Conservation (phyloP, 2,329 filamentous ascomycete species). For the Hysterium pulicare region DNA sequence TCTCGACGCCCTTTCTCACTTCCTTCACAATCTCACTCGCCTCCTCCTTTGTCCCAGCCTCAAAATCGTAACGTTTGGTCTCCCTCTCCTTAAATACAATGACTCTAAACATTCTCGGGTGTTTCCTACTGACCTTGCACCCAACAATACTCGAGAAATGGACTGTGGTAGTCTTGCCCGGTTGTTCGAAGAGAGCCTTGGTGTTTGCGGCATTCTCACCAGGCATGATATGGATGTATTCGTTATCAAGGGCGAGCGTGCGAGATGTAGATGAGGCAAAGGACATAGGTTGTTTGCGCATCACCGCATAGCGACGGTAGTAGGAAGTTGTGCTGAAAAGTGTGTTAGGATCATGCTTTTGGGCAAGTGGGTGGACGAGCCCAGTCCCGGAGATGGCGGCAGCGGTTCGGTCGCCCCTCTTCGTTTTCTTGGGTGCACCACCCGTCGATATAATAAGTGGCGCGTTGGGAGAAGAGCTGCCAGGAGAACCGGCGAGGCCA, state of each 20-base stretch:
- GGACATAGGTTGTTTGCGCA: slow-evolving; percentile 78
- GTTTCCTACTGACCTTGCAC: slow-evolving; percentile 75
- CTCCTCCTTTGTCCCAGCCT: slow-evolving; percentile 68
- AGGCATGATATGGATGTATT: slow-evolving; percentile 84
- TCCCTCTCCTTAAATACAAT: slow-evolving; percentile 73
- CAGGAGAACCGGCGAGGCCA: slow-evolving; percentile 65
- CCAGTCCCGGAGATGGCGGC: slow-evolving; percentile 49
- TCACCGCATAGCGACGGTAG: slow-evolving; percentile 76
- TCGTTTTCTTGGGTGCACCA: slow-evolving; percentile 46
- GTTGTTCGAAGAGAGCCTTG: slow-evolving; percentile 59
- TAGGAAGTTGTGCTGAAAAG: slow-evolving; percentile 35
- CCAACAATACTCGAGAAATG: slow-evolving; percentile 80
- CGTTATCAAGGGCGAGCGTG: slow-evolving; percentile 75
- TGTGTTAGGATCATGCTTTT: slow-evolving; percentile 52
- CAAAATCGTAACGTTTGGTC: slow-evolving; percentile 80
- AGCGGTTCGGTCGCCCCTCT: slow-evolving; percentile 52
- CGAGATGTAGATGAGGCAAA: slow-evolving; percentile 74
- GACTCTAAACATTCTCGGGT: slow-evolving; percentile 77
- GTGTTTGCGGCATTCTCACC: slow-evolving; percentile 45
- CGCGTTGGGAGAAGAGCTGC: slow-evolving; percentile 66
- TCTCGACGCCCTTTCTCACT: slow-evolving; percentile 71
- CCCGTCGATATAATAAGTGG: slow-evolving; percentile 57
- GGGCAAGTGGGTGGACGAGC: slow-evolving; percentile 61
- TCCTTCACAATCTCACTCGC: slow-evolving; percentile 76
- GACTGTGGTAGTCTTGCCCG: slow-evolving; percentile 72